Evolutionary conservation across 805 yeast genomes (phyloP).

Genomic region (Kluyveromyces wickerhamii): DNA sequence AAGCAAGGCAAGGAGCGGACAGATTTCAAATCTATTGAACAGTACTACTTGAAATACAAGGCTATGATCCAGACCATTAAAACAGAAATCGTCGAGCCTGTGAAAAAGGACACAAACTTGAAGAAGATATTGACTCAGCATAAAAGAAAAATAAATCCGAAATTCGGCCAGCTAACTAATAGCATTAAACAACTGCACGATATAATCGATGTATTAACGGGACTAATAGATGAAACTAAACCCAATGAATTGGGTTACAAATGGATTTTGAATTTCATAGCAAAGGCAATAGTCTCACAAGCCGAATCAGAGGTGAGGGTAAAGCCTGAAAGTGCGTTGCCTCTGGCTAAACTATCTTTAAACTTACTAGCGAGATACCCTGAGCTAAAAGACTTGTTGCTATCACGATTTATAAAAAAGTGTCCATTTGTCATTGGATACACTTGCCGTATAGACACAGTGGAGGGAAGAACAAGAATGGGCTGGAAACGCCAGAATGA

Average conservation of each 20-base stretch:
- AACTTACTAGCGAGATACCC: conserved; percentile 43
- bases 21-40: conserved; percentile 32
- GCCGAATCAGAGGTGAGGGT: conserved; percentile 89
- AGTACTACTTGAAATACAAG: conserved; percentile 40
- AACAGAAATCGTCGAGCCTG: conserved; percentile 44
- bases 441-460: conserved; percentile 67
- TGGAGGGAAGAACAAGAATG: conserved; percentile 74
- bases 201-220: conserved; percentile 44
- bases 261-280: conserved; percentile 75
- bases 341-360: conserved; percentile 62
- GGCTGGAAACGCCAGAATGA: conserved; percentile 64
- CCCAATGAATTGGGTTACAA: conserved; percentile 44
- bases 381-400: conserved; percentile 33
- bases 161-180: conserved; percentile 85
- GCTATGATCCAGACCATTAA: conserved; percentile 53
- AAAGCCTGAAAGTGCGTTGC: conserved; percentile 66
- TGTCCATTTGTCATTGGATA: conserved; percentile 87
- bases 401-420: conserved; percentile 82
- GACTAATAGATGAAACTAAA: conserved; percentile 42
- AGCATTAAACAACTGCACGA: conserved; percentile 49
- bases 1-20: conserved; percentile 19
- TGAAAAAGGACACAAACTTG: conserved; percentile 43
- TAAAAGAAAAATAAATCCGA: conserved; percentile 75
- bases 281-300: conserved; percentile 82
- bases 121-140: conserved; percentile 50